Conservation (phyloP, 2,329 filamentous ascomycete genomes). For the Colletotrichum sublineola region DNA sequence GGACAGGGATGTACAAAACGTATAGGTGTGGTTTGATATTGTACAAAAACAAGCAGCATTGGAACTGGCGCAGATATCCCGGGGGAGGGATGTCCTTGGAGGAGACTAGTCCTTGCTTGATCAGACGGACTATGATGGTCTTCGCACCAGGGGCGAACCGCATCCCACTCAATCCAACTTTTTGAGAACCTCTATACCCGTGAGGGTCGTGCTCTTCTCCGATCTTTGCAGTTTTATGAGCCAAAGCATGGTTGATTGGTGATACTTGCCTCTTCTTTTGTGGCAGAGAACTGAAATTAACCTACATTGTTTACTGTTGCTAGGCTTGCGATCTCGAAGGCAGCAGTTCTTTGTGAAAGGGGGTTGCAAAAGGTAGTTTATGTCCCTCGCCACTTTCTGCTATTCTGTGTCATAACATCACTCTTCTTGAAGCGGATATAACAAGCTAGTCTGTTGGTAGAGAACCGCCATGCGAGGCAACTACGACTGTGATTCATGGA, state of each 20-base stretch:
- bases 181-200: not conserved
- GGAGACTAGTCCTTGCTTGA: not conserved
- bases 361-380: no score
- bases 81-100: not conserved
- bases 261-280: not conserved
- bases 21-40: not conserved
- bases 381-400: not conserved
- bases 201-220: not conserved
- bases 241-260: not conserved
- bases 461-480: no score
- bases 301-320: not conserved
- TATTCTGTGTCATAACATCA: not conserved
- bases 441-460: not conserved
- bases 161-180: not conserved
- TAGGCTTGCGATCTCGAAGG: no score
- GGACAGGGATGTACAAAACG: conserved; percentile 10
- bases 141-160: not conserved
- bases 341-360: no score
- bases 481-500: no score
- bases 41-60: conserved; percentile 5
- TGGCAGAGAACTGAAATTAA: not conserved
- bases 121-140: not conserved
- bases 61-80: not conserved
- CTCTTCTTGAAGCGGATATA: not conserved
- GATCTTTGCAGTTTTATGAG: not conserved